phyloP scores from a whole-genome alignment of 306 rosid genomes.

The Castanopsis chinensis region DNA sequence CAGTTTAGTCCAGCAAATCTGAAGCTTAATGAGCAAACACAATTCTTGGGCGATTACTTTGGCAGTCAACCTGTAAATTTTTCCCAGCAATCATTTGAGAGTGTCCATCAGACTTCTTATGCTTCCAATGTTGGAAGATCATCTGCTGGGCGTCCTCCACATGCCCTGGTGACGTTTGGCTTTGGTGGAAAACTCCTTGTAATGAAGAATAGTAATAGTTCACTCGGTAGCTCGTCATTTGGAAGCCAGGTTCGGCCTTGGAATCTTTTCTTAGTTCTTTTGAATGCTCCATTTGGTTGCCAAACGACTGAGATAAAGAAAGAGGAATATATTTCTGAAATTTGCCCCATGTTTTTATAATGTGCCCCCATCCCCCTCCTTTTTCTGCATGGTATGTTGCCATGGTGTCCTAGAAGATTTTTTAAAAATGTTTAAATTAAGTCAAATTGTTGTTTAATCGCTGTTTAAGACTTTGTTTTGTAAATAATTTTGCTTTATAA shows the following conservation, averaged over 20 bases:
- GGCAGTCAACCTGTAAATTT: constrained; percentile 43
- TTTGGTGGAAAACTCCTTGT: constrained; percentile 94
- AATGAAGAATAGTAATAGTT: constrained; percentile 58
- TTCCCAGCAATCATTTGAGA: constrained; percentile 52
- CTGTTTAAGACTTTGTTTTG: background rate
- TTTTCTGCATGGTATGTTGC: background rate
- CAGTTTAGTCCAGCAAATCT: constrained; percentile 49
- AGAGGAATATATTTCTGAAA: background rate
- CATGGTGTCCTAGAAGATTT: background rate
- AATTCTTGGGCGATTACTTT: constrained; percentile 44
- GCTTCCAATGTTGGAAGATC: constrained; percentile 64
- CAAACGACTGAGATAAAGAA: background rate
- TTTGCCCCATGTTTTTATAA: too few species aligned
- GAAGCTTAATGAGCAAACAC: constrained; percentile 36
- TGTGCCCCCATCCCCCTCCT: background rate
- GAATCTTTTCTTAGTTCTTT: constrained; percentile 26
- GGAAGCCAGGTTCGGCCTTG: constrained; percentile 69
- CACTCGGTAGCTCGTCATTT: constrained; percentile 43
- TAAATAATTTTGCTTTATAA: background rate
- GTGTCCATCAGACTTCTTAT: constrained; percentile 50
- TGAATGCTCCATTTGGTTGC: constrained; percentile 19
- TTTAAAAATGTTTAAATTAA: background rate
- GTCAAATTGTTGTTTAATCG: background rate
- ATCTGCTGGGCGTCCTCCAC: constrained; percentile 89
- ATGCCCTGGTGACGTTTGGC: constrained; percentile 81